Conservation (phyloP, 1,284 basidiomycete species). For the Boletus mariae region DNA sequence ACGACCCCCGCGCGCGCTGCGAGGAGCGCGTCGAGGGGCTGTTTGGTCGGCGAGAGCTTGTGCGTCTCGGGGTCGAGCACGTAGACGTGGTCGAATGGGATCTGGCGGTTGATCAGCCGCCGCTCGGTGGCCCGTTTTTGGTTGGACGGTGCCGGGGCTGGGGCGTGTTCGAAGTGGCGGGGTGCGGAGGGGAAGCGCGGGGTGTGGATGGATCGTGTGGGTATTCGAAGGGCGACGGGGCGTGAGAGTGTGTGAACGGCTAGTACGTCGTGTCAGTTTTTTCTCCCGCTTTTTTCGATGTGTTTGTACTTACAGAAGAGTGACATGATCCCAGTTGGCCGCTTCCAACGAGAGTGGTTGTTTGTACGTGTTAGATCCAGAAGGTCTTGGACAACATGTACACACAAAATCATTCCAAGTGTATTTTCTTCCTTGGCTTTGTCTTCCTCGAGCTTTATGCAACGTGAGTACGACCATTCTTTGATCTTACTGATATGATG, state of each 20-base stretch:
- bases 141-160: background rate
- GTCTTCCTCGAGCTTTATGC: background rate
- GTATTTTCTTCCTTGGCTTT: background rate
- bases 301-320: slow-evolving; percentile 7
- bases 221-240: background rate
- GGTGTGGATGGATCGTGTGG: slow-evolving; percentile 3
- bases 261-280: slow-evolving; percentile 1
- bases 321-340: slow-evolving; percentile 2
- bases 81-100: slow-evolving; percentile 41
- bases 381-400: slow-evolving; percentile 18
- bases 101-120: slow-evolving; percentile 33
- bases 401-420: slow-evolving; percentile 12
- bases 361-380: background rate
- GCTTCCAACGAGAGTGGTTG: background rate
- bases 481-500: slow-evolving; percentile 22
- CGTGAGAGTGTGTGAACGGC: background rate
- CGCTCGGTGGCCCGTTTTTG: slow-evolving; percentile 6
- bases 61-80: slow-evolving; percentile 49
- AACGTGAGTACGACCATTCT: slow-evolving; percentile 15
- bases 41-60: slow-evolving; percentile 36
- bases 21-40: slow-evolving; percentile 39
- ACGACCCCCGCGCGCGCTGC: slow-evolving; percentile 38
- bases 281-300: background rate
- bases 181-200: slow-evolving; percentile 9
- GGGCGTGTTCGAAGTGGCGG: slow-evolving; percentile 4